phyloP scores from a whole-genome alignment of 306 rosid genomes.

The Trichosanthes cucumerina region DNA sequence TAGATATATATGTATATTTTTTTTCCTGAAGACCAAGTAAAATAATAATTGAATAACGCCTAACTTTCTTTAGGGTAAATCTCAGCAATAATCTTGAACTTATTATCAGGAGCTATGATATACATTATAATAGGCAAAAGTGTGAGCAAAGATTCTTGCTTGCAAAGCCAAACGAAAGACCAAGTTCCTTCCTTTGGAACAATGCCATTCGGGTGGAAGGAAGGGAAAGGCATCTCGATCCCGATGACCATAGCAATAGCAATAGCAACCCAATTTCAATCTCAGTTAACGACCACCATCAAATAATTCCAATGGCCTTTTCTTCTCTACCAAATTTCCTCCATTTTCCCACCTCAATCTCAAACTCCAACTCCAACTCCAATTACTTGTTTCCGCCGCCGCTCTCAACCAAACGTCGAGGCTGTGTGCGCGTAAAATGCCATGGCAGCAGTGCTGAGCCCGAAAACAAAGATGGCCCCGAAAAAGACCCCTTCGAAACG shows the following conservation, averaged over 20 bases:
- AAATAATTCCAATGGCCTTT: not conserved
- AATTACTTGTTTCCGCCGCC: too few species aligned
- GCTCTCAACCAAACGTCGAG: not conserved
- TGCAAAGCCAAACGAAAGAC: not conserved
- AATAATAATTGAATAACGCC: too few species aligned
- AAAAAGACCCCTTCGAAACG: conserved; percentile 28
- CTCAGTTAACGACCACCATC: not conserved
- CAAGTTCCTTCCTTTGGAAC: not conserved
- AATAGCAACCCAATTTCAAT: not conserved
- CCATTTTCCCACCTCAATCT: not conserved
- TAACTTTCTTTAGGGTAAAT: too few species aligned
- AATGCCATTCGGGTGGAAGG: not conserved
- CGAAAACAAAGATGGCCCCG: conserved; percentile 22
- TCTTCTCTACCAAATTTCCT: not conserved
- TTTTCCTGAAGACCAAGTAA: too few species aligned
- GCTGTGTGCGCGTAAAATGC: not conserved
- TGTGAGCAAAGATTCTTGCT: not conserved
- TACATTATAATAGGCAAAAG: too few species aligned
- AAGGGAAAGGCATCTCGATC: not conserved
- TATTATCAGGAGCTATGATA: too few species aligned
- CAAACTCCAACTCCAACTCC: not conserved
- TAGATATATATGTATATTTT: too few species aligned
- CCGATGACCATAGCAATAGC: not conserved
- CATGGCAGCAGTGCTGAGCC: conserved; percentile 9
- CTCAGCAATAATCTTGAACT: too few species aligned